A percentile compares a stretch with the other conserved stretches of the same genome.
These are phyloP conservation scores for Penicillium verhagenii DNA, from an alignment of 495 filamentous ascomycete species.

Conservation along the genomic window DNA sequence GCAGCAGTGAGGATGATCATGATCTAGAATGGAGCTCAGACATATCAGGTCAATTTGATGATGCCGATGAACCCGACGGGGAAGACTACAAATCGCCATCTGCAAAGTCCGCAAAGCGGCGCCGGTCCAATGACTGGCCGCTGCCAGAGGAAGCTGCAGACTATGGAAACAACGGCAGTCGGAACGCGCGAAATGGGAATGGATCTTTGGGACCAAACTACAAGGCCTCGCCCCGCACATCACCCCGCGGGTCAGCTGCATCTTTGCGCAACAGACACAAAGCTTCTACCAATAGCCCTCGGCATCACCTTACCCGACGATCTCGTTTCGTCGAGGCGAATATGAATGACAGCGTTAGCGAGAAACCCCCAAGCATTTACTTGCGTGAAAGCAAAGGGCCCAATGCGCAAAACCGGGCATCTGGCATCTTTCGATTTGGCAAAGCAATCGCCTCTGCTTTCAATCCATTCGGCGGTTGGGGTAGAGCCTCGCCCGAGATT, in stretches of 20 bases:
- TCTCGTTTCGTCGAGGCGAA: constrained; percentile 71
- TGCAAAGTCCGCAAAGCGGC: constrained; percentile 42
- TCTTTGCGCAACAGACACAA: constrained; percentile 22
- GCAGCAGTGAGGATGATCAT: constrained; percentile 21
- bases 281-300: constrained; percentile 18
- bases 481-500: constrained; percentile 31
- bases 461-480: constrained; percentile 51
- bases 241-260: constrained; percentile 19
- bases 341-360: constrained; percentile 73
- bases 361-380: constrained; percentile 64
- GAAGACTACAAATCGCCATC: constrained; percentile 25
- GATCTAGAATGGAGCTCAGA: constrained; percentile 31
- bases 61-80: constrained; percentile 37
- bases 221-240: constrained; percentile 32
- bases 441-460: constrained; percentile 56
- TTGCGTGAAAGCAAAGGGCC: constrained; percentile 40
- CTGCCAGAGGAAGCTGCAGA: constrained; percentile 32
- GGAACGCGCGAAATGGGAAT: constrained; percentile 10
- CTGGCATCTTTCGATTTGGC: constrained; percentile 59
- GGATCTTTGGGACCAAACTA: constrained; percentile 3
- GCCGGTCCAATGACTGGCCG: constrained; percentile 52
- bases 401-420: constrained; percentile 23
- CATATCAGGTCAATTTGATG: constrained; percentile 40
- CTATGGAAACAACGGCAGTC: constrained; percentile 17
- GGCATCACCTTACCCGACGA: constrained; percentile 36